Base-by-base conservation (phyloP, 306 rosid genomes). In the Pterocarpus santalinus region DNA sequence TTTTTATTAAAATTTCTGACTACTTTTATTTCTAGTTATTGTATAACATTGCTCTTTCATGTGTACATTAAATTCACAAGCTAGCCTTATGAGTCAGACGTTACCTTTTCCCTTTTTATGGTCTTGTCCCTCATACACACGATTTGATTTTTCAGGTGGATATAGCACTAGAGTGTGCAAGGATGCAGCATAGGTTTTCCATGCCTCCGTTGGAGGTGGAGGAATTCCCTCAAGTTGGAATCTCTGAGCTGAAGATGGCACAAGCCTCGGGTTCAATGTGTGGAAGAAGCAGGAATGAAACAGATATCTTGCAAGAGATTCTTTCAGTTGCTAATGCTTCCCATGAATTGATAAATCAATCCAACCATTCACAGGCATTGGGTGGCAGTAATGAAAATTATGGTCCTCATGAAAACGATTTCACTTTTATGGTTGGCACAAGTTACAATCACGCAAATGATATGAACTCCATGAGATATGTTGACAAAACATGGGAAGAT, bases 291-390 rank as follows among this genome's bases (percentile, higher is more conserved):
- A 60, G 76, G 17, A 86, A 69, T 22, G 92, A 85, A 72, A 85
- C 92, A 4, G 98, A 95, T 82, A 87, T 91, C 56, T 77, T 93
- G 87, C 98, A 93, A 41, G 98, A 93, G 76, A 93, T 95, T 82
- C 97, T 93, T 63, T 95, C 99, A 5, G 98, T 93, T 49, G 97
- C 98, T 72, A 96, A 93, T 56, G 97, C 84, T 72, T 95, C 99
- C 46, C 94, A 93, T 46, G 90, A 90, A 35, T 85, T 92, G 17
- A 90, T 86, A 46, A 89, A 89, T 51, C 94, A 89, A 36, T 70
- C 94, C 51, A 79, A 80, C 87, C 61, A 71, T 17, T 74, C 79
- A n/a, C 84, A 84, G 4, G 28, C 79, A 44, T 88, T 84, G 86
- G 89, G 81, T 80, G 86, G 65, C 78, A 81, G 61, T 78, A 83